Evolutionary conservation across 208 protist species (phyloP).

Genomic region (Lotmaria passim): DNA sequence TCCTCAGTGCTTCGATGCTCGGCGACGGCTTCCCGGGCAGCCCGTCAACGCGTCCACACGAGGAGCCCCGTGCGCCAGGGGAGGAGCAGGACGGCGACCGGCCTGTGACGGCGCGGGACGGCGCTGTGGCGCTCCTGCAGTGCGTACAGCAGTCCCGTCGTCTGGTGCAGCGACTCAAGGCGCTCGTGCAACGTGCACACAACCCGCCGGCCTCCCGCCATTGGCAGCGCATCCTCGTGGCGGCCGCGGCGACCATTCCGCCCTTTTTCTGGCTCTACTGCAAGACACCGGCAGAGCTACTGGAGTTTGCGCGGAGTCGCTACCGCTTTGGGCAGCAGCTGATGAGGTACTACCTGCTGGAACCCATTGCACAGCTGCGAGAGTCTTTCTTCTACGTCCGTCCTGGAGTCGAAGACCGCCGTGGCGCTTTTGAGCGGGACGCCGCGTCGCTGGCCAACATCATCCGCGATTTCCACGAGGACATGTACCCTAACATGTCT

Average conservation of each 20-base stretch:
- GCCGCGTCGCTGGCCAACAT: slow-evolving; percentile 74
- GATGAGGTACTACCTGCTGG: slow-evolving; percentile 52
- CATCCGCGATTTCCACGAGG: slow-evolving; percentile 79
- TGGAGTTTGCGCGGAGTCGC: slow-evolving; percentile 14
- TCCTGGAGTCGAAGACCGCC: slow-evolving; percentile 68
- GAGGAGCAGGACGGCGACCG: neutral
- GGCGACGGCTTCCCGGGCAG: neutral
- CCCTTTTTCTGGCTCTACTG: slow-evolving; percentile 50
- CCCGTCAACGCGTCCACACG: neutral
- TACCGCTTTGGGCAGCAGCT: slow-evolving; percentile 28
- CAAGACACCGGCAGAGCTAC: slow-evolving; percentile 46
- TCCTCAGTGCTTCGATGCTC: neutral
- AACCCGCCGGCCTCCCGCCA: slow-evolving; percentile 46
- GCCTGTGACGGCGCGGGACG: slow-evolving; percentile 33
- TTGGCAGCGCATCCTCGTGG: slow-evolving; percentile 49
- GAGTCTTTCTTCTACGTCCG: slow-evolving; percentile 63
- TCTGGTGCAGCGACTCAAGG: slow-evolving; percentile 34
- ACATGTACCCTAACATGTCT: slow-evolving; percentile 59
- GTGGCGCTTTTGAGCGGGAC: slow-evolving; percentile 57
- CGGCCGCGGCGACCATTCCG: slow-evolving; percentile 29
- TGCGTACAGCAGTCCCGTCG: slow-evolving; percentile 29
- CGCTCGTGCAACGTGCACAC: slow-evolving; percentile 39
- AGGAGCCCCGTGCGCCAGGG: neutral
- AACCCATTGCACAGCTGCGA: slow-evolving; percentile 50
- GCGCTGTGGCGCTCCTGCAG: slow-evolving; percentile 39